Percentiles rank a stretch among this genome's conserved stretches.
Conservation (phyloP, 768 basidiomycete genomes). For the Mycena alexandri region DNA sequence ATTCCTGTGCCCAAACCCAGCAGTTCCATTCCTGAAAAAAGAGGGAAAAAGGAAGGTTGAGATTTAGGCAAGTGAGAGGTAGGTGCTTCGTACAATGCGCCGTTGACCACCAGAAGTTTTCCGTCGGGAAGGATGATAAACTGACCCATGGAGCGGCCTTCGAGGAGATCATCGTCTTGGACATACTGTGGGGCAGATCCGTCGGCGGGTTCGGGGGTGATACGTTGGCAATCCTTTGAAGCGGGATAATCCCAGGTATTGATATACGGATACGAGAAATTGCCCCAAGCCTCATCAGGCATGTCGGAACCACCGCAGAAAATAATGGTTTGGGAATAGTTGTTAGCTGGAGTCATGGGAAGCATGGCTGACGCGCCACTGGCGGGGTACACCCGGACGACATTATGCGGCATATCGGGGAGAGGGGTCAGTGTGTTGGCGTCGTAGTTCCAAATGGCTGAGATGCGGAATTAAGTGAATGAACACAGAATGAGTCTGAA, state of each 20-base stretch:
- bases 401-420: slow-evolving; percentile 78
- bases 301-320: slow-evolving; percentile 91
- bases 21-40: slow-evolving; percentile 79
- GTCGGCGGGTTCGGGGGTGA: slow-evolving; percentile 87
- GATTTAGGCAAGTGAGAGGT: no score
- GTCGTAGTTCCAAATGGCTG: slow-evolving; percentile 65
- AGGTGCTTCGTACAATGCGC: slow-evolving; percentile 53
- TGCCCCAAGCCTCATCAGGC: slow-evolving; percentile 78
- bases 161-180: slow-evolving; percentile 81
- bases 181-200: slow-evolving; percentile 71
- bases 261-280: slow-evolving; percentile 79
- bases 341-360: slow-evolving; percentile 90
- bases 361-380: slow-evolving; percentile 87
- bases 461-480: slow-evolving; percentile 30
- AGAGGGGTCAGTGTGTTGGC: slow-evolving; percentile 71
- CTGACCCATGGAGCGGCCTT: slow-evolving; percentile 92
- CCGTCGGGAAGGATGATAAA: slow-evolving; percentile 88
- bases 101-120: slow-evolving; percentile 86
- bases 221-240: slow-evolving; percentile 80
- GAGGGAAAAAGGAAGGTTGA: no score
- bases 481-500: slow-evolving; percentile 2
- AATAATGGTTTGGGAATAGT: slow-evolving; percentile 85
- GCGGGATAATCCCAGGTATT: slow-evolving; percentile 82
- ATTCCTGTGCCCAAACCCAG: slow-evolving; percentile 64
- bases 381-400: slow-evolving; percentile 62